Conservation (phyloP, 441 rosid genomes). For the Croton laevigatus region DNA sequence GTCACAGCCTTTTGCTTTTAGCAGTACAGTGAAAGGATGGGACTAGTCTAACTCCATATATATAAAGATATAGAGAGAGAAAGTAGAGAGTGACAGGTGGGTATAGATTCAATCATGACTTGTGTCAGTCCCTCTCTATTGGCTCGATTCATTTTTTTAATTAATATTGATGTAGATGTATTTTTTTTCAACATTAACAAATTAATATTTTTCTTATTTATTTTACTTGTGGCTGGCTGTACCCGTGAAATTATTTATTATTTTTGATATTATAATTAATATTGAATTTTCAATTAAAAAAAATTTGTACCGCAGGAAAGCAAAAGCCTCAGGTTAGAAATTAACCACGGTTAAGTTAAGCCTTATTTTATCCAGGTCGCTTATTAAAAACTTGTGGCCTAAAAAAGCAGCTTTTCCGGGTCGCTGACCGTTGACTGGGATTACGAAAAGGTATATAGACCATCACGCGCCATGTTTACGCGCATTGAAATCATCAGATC, state of each 20-base stretch:
- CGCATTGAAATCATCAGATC: constrained; percentile 41
- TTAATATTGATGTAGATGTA: too few species aligned
- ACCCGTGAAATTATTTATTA: too few species aligned
- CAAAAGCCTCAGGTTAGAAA: background rate
- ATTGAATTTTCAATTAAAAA: too few species aligned
- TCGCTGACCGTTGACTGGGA: constrained; percentile 54
- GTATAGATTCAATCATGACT: constrained; percentile 54
- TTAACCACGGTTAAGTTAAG: constrained; percentile 23
- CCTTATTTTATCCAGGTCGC: background rate
- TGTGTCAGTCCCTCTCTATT: constrained; percentile 41
- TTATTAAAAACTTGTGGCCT: constrained; percentile 23
- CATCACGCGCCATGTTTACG: constrained; percentile 28
- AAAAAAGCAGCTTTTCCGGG: constrained; percentile 53
- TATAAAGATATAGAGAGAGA: constrained; percentile 25
- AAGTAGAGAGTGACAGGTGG: constrained; percentile 41
- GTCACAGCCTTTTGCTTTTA: constrained; percentile 40
- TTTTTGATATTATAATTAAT: too few species aligned
- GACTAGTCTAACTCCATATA: constrained; percentile 28
- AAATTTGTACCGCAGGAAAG: background rate
- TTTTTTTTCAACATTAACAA: too few species aligned
- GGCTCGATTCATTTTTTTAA: constrained; percentile 32
- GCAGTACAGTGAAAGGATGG: constrained; percentile 36
- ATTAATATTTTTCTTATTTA: too few species aligned
- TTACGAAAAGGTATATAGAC: background rate
- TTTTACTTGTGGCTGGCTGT: too few species aligned